Evolutionary conservation across 352 stramenopile species (phyloP).

Genomic region (Phytopythium boreale): DNA sequence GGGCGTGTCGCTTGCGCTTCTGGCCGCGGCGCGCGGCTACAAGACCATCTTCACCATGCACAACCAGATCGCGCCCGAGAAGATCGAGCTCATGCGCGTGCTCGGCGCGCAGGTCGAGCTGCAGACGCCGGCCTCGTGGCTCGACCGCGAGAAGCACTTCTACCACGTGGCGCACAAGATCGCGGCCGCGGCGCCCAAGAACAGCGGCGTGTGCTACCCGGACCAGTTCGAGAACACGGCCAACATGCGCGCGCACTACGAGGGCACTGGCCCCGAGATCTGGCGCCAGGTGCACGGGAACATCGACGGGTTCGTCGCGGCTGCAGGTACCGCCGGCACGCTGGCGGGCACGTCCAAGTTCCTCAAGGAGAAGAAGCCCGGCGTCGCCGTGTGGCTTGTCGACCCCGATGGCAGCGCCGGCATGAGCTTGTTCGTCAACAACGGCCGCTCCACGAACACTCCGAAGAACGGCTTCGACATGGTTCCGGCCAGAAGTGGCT

Average conservation of each 20-base stretch:
- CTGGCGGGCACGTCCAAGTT: constrained; percentile 92
- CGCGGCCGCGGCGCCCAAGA: constrained; percentile 20
- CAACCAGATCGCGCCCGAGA: constrained; percentile 61
- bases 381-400: constrained; percentile 62
- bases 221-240: constrained; percentile 83
- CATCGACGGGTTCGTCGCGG: constrained; percentile 92
- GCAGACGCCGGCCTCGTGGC: constrained; percentile 55
- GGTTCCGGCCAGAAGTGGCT: constrained; percentile 73
- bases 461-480: constrained; percentile 90
- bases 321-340: constrained; percentile 90
- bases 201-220: constrained; percentile 36
- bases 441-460: constrained; percentile 41
- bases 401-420: constrained; percentile 83
- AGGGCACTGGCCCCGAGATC: constrained; percentile 86
- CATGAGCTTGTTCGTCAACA: constrained; percentile 84
- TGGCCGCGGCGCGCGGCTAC: constrained; percentile 85
- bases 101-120: constrained; percentile 69
- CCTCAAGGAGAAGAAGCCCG: constrained; percentile 84
- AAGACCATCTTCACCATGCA: constrained; percentile 78
- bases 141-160: constrained; percentile 70
- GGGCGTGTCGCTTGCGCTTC: constrained; percentile 88
- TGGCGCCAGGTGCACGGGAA: constrained; percentile 84
- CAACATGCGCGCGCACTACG: constrained; percentile 72
- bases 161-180: constrained; percentile 70
- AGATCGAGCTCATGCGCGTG: constrained; percentile 78